Evolutionary conservation across 2,329 filamentous ascomycete species (phyloP).

Genomic region (Aspergillus spinulosporus): DNA sequence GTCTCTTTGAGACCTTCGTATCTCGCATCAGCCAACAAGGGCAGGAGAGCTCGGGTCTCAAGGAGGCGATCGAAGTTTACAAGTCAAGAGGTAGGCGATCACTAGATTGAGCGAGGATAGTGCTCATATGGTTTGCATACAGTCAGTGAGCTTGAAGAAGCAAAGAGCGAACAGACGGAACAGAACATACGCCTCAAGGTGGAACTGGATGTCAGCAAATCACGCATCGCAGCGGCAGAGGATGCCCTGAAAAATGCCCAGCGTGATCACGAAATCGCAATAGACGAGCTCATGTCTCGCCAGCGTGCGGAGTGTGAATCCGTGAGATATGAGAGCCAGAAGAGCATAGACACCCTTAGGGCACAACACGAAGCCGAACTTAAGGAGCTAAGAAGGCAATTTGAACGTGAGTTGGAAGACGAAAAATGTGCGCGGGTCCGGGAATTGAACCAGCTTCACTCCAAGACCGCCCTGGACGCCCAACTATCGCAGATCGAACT

Average conservation of each 20-base stretch:
- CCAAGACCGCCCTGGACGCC: constrained; percentile 38
- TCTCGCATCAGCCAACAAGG: constrained; percentile 70
- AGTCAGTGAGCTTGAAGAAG: constrained; percentile 60
- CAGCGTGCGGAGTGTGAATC: constrained; percentile 48
- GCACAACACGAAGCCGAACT: constrained; percentile 68
- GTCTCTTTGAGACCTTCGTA: constrained; percentile 69
- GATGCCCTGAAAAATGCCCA: constrained; percentile 54
- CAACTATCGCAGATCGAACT: constrained; percentile 47
- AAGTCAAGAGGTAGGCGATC: constrained; percentile 67
- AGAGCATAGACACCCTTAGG: constrained; percentile 59
- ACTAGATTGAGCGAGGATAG: not conserved
- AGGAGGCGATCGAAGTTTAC: constrained; percentile 71
- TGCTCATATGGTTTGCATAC: constrained; percentile 1
- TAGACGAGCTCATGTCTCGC: constrained; percentile 56
- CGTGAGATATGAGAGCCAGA: constrained; percentile 45
- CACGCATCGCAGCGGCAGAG: constrained; percentile 52
- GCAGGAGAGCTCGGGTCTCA: constrained; percentile 66
- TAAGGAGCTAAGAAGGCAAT: constrained; percentile 61
- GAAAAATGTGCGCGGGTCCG: constrained; percentile 49
- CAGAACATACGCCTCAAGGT: constrained; percentile 59
- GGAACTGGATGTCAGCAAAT: constrained; percentile 66
- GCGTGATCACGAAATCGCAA: constrained; percentile 53
- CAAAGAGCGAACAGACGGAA: constrained; percentile 52
- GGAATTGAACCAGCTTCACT: constrained; percentile 41
- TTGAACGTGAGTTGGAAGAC: constrained; percentile 67